These are phyloP conservation scores for Salvia splendens DNA, from an alignment of 257 asterid species.

Conservation along the genomic window DNA sequence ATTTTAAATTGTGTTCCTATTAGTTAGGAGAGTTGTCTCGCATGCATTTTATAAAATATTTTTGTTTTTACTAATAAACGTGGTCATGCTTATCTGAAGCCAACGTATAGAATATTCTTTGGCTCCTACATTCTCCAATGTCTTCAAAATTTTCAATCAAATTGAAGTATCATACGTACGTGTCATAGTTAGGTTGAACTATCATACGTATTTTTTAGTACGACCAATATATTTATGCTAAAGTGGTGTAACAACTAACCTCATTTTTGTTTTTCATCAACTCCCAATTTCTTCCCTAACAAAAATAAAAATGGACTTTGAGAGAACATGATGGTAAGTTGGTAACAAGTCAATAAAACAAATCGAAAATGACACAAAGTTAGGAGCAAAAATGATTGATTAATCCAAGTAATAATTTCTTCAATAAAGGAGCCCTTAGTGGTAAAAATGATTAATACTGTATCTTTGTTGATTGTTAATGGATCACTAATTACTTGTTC, in stretches of 20 bases:
- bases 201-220: too few species aligned
- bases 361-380: neutral
- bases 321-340: constrained; percentile 28
- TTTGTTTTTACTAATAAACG: constrained; percentile 3
- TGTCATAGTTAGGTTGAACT: too few species aligned
- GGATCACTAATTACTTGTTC: constrained; percentile 15
- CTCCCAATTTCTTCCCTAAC: too few species aligned
- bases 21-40: constrained; percentile 1
- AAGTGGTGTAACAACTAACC: too few species aligned
- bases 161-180: too few species aligned
- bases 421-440: neutral
- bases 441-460: constrained; percentile 28
- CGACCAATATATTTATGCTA: too few species aligned
- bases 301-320: neutral
- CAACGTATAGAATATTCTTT: neutral
- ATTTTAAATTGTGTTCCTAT: neutral
- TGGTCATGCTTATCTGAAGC: constrained; percentile 16
- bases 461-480: constrained; percentile 13
- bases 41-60: neutral
- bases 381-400: constrained; percentile 17
- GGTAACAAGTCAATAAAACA: constrained; percentile 15
- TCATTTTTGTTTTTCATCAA: too few species aligned
- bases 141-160: too few species aligned
- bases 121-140: too few species aligned
- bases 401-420: constrained; percentile 3